Percentiles rank a stretch among this genome's conserved stretches.
Evolutionary conservation across 108 stramenopile genomes (phyloP).

Genomic region (Nitzschia inconspicua): DNA sequence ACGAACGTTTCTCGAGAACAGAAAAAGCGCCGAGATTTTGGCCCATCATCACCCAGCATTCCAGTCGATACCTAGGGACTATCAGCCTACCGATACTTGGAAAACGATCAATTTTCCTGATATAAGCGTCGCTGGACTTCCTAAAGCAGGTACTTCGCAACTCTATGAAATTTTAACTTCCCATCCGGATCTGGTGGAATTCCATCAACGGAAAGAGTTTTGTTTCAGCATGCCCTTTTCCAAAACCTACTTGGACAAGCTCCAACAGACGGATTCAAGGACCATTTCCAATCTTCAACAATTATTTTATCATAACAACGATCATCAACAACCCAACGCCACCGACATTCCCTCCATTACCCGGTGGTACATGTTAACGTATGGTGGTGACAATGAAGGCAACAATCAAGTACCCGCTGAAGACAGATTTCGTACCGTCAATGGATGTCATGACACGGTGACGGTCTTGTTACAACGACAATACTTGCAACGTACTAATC

Average conservation of each 20-base stretch:
- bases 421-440: slow-evolving; percentile 7
- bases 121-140: slow-evolving; percentile 8
- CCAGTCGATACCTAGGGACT: too few relatives aligned
- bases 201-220: slow-evolving; percentile 11
- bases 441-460: slow-evolving; percentile 6
- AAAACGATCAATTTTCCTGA: slow-evolving; percentile 15
- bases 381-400: slow-evolving; percentile 3
- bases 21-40: too few relatives aligned
- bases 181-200: background rate
- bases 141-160: slow-evolving; percentile 23
- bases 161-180: slow-evolving; percentile 8
- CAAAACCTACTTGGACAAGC: background rate
- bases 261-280: background rate
- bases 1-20: too few relatives aligned
- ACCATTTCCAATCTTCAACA: background rate
- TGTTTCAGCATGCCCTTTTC: background rate
- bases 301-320: background rate
- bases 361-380: slow-evolving; percentile 5
- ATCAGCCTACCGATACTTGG: too few relatives aligned
- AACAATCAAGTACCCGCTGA: background rate
- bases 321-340: background rate
- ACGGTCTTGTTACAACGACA: slow-evolving; percentile 1
- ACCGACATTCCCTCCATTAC: background rate
- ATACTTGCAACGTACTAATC: slow-evolving; percentile 1
- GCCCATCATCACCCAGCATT: too few relatives aligned